Evolutionary conservation across 768 basidiomycete species (phyloP).

Genomic region (Amanita exitialis): DNA sequence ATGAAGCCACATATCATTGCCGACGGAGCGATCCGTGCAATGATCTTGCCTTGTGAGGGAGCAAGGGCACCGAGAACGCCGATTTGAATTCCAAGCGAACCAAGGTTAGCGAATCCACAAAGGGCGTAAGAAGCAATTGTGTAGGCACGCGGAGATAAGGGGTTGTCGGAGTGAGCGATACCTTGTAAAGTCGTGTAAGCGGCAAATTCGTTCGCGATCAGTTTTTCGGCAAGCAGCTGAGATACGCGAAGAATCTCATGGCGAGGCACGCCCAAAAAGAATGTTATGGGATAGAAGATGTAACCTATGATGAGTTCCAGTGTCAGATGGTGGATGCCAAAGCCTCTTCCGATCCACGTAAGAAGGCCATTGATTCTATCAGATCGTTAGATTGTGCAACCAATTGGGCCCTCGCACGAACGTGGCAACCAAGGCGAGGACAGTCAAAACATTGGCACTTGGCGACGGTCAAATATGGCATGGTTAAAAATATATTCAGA

Average conservation of each 20-base stretch:
- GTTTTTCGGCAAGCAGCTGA: conserved; percentile 75
- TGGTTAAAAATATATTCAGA: background rate
- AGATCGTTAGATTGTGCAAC: background rate
- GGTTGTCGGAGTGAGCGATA: conserved; percentile 30
- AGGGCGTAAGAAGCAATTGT: conserved; percentile 82
- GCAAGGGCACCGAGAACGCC: conserved; percentile 37
- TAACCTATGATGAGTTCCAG: conserved; percentile 81
- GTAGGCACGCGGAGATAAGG: conserved; percentile 64
- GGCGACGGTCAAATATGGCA: conserved; percentile 1
- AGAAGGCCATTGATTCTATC: conserved; percentile 68
- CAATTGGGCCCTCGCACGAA: conserved; percentile 14
- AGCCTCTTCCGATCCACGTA: conserved; percentile 83
- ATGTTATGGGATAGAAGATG: conserved; percentile 80
- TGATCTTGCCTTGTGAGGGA: conserved; percentile 51
- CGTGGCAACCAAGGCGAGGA: conserved; percentile 70
- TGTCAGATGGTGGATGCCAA: conserved; percentile 74
- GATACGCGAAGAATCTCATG: conserved; percentile 75
- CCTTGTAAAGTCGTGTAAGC: conserved; percentile 57
- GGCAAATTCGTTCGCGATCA: conserved; percentile 82
- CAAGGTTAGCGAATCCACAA: conserved; percentile 86
- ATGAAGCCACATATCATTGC: conserved; percentile 25
- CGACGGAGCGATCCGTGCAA: conserved; percentile 58
- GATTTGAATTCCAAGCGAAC: conserved; percentile 76
- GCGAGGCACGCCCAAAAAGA: conserved; percentile 73
- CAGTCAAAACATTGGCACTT: conserved; percentile 77